Percentiles rank a stretch among this genome's conserved stretches.
Conservation (phyloP, 225 moss, liverwort and hornwort species). For the Bryoerythrophyllum caledonicum region DNA sequence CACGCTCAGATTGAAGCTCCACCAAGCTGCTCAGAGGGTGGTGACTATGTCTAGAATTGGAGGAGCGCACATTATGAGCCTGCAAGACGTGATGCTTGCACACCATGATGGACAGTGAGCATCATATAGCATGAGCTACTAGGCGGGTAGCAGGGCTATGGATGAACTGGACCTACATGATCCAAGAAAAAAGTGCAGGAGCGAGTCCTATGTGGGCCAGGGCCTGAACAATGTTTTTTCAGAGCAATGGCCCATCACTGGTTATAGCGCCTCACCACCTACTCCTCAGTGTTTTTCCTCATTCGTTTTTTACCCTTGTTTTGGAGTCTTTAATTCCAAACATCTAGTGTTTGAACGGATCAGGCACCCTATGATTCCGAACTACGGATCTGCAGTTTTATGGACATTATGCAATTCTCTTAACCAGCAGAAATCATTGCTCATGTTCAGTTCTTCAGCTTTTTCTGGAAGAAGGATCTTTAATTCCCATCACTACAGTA, state of each 20-base stretch:
- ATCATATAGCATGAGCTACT: constrained; percentile 9
- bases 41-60: background rate
- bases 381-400: background rate
- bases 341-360: background rate
- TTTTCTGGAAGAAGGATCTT: too few relatives aligned
- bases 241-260: constrained; percentile 14
- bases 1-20: background rate
- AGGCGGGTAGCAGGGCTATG: constrained; percentile 18
- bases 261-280: background rate
- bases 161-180: constrained; percentile 4
- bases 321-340: background rate
- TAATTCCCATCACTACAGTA: background rate
- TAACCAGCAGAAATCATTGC: background rate
- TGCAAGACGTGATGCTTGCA: constrained; percentile 13
- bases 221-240: background rate
- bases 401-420: background rate
- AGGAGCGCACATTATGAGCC: constrained; percentile 18
- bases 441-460: background rate
- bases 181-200: constrained; percentile 18
- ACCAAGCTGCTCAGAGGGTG: background rate
- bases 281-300: background rate
- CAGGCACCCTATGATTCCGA: background rate
- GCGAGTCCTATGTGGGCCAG: constrained; percentile 29
- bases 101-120: constrained; percentile 28
- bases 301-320: background rate